Evolutionary conservation across 805 yeast genomes (phyloP), one percentile per base, ranked within the genome.

Genomic region (Candida palmyrensis): DNA sequence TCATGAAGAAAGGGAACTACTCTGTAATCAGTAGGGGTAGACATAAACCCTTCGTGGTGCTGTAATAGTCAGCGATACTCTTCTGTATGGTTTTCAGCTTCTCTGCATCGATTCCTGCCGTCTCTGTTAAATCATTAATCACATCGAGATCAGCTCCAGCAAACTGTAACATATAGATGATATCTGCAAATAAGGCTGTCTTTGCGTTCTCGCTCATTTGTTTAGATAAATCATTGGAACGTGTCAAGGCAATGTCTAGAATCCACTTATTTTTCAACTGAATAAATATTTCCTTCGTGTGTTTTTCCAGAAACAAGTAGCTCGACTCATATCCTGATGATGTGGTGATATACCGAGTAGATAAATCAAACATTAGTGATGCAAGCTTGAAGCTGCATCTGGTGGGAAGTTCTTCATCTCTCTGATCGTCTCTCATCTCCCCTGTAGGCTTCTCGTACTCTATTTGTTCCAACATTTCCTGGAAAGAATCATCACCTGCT

Each of bases 231-330:
- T 26, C 11, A 15, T 27, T n/a, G 22, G 27, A 30, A 5, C 28
- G 24, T 4, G 13, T n/a, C 25, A 12, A 14, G 3, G 36, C 16
- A 3, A 32, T 19, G 3, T 38, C 32, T 11, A 15, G 20, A 9
- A 62, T 39, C 68, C 68, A 63, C 4, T 44, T 32, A 34, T 57
- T 58, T 40, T 65, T 66, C n/a, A 35, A 32, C n/a, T 37, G 31
- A 3, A 38, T 35, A 33, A 62, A 64, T 2, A 38, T 25, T 0
- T 32, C 27, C 13, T 26, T 41, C 11, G 48, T 41, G 14, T 39
- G 32, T 1, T 32, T 37, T 25, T 51, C 47, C 36, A 48, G 38
- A 30, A 55, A 57, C 9, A 59, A 45, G 9, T 41, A 43, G 16
- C 49, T 42, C 27, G 41, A 47, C 8, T 43, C 41, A n/a, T 30